Percentiles rank a stretch among this genome's conserved stretches.
Conservation (phyloP, 176 grass and related monocot genomes). For the Phragmites australis region DNA sequence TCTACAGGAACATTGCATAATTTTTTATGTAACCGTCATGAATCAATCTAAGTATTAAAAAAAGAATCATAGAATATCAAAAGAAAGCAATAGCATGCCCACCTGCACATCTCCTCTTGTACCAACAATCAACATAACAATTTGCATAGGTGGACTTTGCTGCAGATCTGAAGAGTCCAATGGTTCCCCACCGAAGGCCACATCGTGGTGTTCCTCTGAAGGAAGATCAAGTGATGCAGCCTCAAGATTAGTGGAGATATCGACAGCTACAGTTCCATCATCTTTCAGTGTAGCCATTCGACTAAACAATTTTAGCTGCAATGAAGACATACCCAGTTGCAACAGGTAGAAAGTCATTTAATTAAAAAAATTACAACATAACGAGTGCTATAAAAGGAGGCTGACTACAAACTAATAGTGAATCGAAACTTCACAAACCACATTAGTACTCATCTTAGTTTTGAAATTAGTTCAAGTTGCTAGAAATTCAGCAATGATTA, state of each 20-base stretch:
- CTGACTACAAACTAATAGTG: neutral
- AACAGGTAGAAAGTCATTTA: neutral
- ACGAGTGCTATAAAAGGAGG: neutral
- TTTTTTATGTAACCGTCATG: neutral
- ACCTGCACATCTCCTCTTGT: constrained; percentile 92
- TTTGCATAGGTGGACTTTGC: constrained; percentile 59
- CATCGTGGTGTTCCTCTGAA: constrained; percentile 35
- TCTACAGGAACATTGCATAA: neutral
- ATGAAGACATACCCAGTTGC: neutral
- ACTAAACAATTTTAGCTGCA: constrained; percentile 75
- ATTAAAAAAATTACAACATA: neutral
- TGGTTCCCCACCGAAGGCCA: constrained; percentile 42
- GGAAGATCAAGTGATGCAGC: constrained; percentile 42
- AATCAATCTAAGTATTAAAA: neutral
- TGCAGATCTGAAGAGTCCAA: constrained; percentile 42
- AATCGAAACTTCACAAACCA: neutral
- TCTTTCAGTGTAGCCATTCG: constrained; percentile 75
- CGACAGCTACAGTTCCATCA: constrained; percentile 77
- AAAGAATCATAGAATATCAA: constrained; percentile 16
- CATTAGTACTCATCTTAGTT: neutral
- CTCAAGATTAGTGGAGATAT: constrained; percentile 63
- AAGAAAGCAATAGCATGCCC: constrained; percentile 6
- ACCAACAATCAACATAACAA: constrained; percentile 87
- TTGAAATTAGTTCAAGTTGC: neutral
- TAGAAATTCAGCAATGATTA: neutral